phyloP scores from a whole-genome alignment of 495 filamentous ascomycete genomes.

The Bacidia gigantensis region DNA sequence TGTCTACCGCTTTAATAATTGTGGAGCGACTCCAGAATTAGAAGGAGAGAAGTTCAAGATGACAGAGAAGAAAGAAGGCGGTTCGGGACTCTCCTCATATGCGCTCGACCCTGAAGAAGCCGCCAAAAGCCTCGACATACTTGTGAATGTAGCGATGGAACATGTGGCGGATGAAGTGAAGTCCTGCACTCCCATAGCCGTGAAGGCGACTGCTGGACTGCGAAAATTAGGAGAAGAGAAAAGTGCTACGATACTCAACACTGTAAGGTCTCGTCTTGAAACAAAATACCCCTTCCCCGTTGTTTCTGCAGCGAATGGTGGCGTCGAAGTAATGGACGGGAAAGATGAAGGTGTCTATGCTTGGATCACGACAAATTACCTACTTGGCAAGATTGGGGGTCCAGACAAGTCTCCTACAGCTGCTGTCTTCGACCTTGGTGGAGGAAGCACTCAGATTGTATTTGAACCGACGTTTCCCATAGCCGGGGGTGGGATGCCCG shows the following conservation, averaged over 20 bases:
- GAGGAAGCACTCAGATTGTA: constrained; percentile 94
- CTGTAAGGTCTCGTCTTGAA: constrained; percentile 74
- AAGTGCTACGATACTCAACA: constrained; percentile 70
- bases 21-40: constrained; percentile 84
- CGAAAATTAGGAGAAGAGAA: constrained; percentile 63
- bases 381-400: constrained; percentile 91
- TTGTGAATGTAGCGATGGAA: constrained; percentile 73
- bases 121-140: constrained; percentile 72
- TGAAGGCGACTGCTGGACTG: constrained; percentile 92
- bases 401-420: constrained; percentile 81
- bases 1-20: constrained; percentile 98
- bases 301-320: constrained; percentile 66
- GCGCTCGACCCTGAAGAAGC: constrained; percentile 71
- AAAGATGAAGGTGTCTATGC: constrained; percentile 95
- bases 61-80: constrained; percentile 63
- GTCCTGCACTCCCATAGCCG: constrained; percentile 76
- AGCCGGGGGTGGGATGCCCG: constrained; percentile 70
- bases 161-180: constrained; percentile 77
- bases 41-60: constrained; percentile 84
- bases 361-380: constrained; percentile 98
- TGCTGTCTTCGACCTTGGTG: constrained; percentile 89
- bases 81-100: constrained; percentile 79
- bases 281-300: constrained; percentile 87
- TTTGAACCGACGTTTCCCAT: constrained; percentile 89
- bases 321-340: constrained; percentile 92